Conservation (phyloP, 306 rosid genomes). For the Casuarina cunninghamiana region DNA sequence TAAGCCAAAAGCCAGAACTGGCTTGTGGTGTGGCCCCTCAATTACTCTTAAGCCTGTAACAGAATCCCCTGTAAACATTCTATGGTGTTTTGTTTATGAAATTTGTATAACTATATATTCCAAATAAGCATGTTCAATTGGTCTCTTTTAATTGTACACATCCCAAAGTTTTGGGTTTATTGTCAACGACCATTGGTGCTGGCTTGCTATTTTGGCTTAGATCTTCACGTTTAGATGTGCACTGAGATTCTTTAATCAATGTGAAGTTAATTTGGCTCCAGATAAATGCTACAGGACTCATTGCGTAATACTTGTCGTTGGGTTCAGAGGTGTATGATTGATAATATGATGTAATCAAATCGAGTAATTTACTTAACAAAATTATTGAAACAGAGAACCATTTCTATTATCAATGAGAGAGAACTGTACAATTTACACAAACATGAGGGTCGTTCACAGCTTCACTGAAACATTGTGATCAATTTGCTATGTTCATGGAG, state of each 20-base stretch:
- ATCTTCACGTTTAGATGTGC: not conserved
- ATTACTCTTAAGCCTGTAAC: too few relatives aligned
- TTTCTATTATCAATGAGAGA: not conserved
- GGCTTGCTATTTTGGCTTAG: not conserved
- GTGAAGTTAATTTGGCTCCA: not conserved
- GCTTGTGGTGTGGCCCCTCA: too few relatives aligned
- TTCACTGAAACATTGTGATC: not conserved
- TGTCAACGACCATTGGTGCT: not conserved
- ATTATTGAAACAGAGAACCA: not conserved
- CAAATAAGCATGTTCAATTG: not conserved
- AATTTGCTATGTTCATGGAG: not conserved
- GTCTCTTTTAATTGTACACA: not conserved
- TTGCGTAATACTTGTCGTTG: not conserved
- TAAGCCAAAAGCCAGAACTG: too few relatives aligned
- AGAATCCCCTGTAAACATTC: not conserved
- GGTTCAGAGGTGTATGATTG: not conserved
- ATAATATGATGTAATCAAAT: not conserved
- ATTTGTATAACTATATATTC: not conserved
- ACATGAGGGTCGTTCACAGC: not conserved
- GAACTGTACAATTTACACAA: constrained; percentile 4
- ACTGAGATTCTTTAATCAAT: not conserved
- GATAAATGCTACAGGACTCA: not conserved
- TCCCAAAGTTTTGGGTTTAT: not conserved
- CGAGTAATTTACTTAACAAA: not conserved
- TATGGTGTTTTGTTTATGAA: not conserved